Evolutionary conservation across 345 rosid genomes (phyloP), one percentile per base, ranked within the genome.

Genomic region (Microcos paniculata): DNA sequence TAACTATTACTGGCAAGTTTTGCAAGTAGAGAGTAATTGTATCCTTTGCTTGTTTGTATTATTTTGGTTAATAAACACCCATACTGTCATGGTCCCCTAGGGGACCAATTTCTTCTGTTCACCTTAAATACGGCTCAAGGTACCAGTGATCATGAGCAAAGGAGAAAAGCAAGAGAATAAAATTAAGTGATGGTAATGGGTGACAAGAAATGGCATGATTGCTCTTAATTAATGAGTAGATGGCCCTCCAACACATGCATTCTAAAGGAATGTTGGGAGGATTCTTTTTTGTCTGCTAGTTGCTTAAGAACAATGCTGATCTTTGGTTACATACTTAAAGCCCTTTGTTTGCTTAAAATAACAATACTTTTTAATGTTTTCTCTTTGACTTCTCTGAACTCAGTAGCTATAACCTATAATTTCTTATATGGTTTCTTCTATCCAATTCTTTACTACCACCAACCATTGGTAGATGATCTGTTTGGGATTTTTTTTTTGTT

Each of bases 221-320:
- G 43, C 43, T 72, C 38, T 57, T 49, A 31, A 49, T 49, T 69
- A 69, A 49, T 49, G 73, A 49, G 45, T 12, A 49, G 2, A 30
- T 69, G 73, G 28, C 59, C 73, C 59, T 49, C 43, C 59, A 49
- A 69, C 73, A 69, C 72, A 49, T 69, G 45, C 72, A 69, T 48
- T 69, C 11, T 30, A 69, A 69, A 69, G 57, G 72, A 68, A 68
- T 68, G 42, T 48, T 68, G 31, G 72, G 57, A 19, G 38, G 13
- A 23, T 68, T 68, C 58, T 28, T 18, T 68, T 56, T 48, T 68
- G 57, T 48, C 72, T 48, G 6, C 72, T 68, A 68, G 40, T 68
- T 18, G 23, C 14, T 38, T 68, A 26, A 26, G 72, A 68, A 26
- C 56, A 46, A 46, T 46, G 38, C 71, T 16, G 2, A 63, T 35